phyloP scores from a whole-genome alignment of 164 flowering plant species.

The Vitis labrusca region DNA sequence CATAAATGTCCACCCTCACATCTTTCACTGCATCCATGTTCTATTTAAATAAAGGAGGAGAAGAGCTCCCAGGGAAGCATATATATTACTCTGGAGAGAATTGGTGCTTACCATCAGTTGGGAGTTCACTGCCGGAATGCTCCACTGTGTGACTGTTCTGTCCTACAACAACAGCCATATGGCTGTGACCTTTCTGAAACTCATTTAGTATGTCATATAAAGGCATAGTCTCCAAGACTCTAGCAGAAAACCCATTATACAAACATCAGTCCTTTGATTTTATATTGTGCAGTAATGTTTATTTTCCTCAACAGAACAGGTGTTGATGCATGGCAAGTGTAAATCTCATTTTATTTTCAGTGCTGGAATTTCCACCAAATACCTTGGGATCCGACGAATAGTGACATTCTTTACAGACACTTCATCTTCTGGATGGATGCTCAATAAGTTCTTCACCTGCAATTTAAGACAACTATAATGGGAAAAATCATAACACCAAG shows the following conservation, averaged over 20 bases:
- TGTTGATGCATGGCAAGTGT: background rate
- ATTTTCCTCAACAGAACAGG: too few species aligned
- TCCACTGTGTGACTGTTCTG: slow-evolving; percentile 9
- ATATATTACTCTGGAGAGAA: background rate
- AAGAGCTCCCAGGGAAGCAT: background rate
- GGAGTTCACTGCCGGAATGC: slow-evolving; percentile 5
- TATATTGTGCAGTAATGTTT: too few species aligned
- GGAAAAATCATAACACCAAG: too few species aligned
- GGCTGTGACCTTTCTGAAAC: slow-evolving; percentile 68
- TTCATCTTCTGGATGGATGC: slow-evolving; percentile 40
- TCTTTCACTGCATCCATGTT: slow-evolving; percentile 35
- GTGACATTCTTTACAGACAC: slow-evolving; percentile 41
- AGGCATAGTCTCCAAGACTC: slow-evolving; percentile 57
- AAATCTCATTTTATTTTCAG: too few species aligned
- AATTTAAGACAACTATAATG: background rate
- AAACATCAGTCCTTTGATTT: too few species aligned
- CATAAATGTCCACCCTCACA: slow-evolving; percentile 67
- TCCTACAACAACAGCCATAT: slow-evolving; percentile 58
- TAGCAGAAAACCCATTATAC: slow-evolving; percentile 6
- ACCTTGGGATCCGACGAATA: slow-evolving; percentile 58
- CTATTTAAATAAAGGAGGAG: background rate
- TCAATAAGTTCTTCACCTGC: slow-evolving; percentile 51
- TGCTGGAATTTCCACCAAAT: background rate
- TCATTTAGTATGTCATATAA: slow-evolving; percentile 59
- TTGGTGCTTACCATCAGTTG: slow-evolving; percentile 40